Percentiles rank a stretch among this genome's conserved stretches.
These are phyloP conservation scores for Annona squamosa DNA, from an alignment of 164 flowering plant genomes.

Conservation along the genomic window DNA sequence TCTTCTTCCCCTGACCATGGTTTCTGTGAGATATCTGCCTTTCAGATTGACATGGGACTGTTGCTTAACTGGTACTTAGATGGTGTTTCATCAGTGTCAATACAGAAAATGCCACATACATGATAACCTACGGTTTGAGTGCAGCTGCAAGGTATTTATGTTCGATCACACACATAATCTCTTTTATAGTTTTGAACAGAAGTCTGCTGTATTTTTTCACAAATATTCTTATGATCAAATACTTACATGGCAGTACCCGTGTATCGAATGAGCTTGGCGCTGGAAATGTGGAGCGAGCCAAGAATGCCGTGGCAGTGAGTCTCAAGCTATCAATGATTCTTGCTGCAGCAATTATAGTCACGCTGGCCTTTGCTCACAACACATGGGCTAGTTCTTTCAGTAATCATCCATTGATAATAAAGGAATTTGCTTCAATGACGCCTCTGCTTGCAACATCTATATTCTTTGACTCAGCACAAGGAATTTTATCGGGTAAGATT, in stretches of 20 bases:
- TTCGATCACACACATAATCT: neutral
- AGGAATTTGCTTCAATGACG: slow-evolving; percentile 48
- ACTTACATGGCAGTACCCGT: slow-evolving; percentile 48
- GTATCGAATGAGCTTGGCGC: slow-evolving; percentile 92
- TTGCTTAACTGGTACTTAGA: neutral
- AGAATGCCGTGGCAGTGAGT: slow-evolving; percentile 56
- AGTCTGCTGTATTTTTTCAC: neutral
- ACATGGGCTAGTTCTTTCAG: slow-evolving; percentile 73
- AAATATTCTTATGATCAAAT: neutral
- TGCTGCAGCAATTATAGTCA: slow-evolving; percentile 37
- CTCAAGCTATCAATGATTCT: slow-evolving; percentile 61
- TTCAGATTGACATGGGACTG: neutral
- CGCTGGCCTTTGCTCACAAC: slow-evolving; percentile 52
- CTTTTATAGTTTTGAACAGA: neutral
- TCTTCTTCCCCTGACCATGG: neutral
- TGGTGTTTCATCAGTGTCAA: slow-evolving; percentile 44
- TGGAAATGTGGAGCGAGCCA: slow-evolving; percentile 47
- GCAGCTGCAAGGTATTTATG: slow-evolving; percentile 80
- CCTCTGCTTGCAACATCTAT: slow-evolving; percentile 61
- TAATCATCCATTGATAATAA: slow-evolving; percentile 31
- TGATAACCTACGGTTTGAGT: slow-evolving; percentile 71
- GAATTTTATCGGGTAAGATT: slow-evolving; percentile 64
- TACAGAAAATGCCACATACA: slow-evolving; percentile 68
- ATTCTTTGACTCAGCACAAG: slow-evolving; percentile 56
- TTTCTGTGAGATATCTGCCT: neutral